phyloP scores from a whole-genome alignment of 1,139 yeast genomes.

The Saccharomyces pastorianus region DNA sequence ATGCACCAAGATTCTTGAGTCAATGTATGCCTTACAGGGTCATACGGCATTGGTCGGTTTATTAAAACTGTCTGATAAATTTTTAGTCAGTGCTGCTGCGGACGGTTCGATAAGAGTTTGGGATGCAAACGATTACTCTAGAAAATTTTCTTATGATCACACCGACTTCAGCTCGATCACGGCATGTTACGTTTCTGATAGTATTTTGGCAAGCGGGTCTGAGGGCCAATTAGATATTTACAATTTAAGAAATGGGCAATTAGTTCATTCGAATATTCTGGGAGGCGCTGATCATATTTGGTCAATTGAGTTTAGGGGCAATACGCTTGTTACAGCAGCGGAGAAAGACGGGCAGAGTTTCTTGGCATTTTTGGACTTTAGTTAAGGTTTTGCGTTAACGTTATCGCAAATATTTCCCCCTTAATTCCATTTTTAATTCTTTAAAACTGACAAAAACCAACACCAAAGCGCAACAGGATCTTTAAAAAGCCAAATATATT shows the following conservation, averaged over 20 bases:
- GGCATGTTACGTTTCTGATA: constrained; percentile 84
- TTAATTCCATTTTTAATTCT: no score
- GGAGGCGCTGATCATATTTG: constrained; percentile 80
- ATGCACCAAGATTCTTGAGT: constrained; percentile 24
- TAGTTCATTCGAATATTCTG: constrained; percentile 63
- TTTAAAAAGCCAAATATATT: no score
- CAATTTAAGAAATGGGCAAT: constrained; percentile 71
- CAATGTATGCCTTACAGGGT: constrained; percentile 42
- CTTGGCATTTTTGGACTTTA: constrained; percentile 81
- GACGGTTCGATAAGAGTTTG: constrained; percentile 85
- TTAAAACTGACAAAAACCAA: no score
- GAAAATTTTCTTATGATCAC: constrained; percentile 60
- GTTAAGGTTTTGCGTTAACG: constrained; percentile 7
- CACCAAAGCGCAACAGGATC: no score
- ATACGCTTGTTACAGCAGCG: constrained; percentile 85
- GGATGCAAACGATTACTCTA: constrained; percentile 75
- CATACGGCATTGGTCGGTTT: constrained; percentile 87
- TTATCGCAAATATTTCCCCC: no score
- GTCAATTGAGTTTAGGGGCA: constrained; percentile 84
- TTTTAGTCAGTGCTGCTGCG: constrained; percentile 92
- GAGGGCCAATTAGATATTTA: constrained; percentile 75
- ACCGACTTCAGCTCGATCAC: constrained; percentile 89
- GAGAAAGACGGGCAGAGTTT: constrained; percentile 53
- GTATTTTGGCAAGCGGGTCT: constrained; percentile 79
- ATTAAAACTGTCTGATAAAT: constrained; percentile 65